Evolutionary conservation across 2,329 filamentous ascomycete species (phyloP), one percentile per base, ranked within the genome.

Genomic region (Arthrobotrys megalospora): DNA sequence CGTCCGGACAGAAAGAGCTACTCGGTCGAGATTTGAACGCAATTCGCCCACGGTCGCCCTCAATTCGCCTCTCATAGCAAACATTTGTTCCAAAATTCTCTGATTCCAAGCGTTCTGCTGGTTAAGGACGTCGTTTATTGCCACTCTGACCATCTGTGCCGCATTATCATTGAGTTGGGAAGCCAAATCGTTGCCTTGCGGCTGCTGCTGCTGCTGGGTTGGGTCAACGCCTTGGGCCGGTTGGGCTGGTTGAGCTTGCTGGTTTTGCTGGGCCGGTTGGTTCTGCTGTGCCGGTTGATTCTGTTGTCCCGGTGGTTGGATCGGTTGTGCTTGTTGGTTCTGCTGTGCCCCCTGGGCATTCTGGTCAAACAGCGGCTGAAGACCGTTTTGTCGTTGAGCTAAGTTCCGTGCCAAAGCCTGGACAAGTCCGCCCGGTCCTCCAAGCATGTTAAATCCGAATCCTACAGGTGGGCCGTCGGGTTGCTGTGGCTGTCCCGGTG

Each of bases 351-450:
- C 55, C 14, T 64, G 38, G 32, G 14, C 28, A 6, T 73, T 58
- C 14, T 24, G 69, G n/a, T 41, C 14, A 16, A 66, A 47, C 11
- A 38, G 34, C 24, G 43, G 72, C n/a, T 69, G 60, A 5, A 70
- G n/a, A 7, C 58, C 53, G 45, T 50, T 58, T 19, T 70, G 75
- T 16, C 52, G 58, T 43, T 68, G 67, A 3, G 67, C 75, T 7
- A 72, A 19, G 19, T 72, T 72, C 28, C 67, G 52, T 8, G 66
- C 66, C 16, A 77, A 47, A 32, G 66, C 73, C 7, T 67, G 38
- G 32, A 71, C 73, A 19, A 77, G 12, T 12, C 66, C 73, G 12
- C 73, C 50, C n/a, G n/a, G 53, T 50, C 21, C 43, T 38, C 36
- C 34, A 28, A 77, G 52, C 55, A 70, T 48, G n/a, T 71, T 67